A percentile compares a stretch with the other conserved stretches of the same genome.
Conservation (phyloP, 768 basidiomycete genomes). For the Amanita thiersii region DNA sequence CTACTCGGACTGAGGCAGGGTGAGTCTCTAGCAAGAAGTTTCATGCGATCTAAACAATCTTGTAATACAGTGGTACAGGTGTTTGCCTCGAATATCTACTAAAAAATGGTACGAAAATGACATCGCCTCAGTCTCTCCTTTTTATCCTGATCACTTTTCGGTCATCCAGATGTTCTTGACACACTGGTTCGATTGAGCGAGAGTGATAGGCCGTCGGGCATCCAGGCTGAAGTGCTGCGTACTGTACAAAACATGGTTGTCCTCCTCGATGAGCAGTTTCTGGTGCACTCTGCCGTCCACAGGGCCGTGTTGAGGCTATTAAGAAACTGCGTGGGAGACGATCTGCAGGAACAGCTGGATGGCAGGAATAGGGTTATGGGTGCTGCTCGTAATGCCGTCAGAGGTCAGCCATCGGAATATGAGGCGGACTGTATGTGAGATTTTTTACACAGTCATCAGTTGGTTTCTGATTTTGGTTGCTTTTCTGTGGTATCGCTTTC, state of each 20-base stretch:
- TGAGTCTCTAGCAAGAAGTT: conserved; percentile 33
- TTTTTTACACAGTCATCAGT: not conserved
- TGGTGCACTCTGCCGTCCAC: conserved; percentile 87
- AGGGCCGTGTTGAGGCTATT: conserved; percentile 80
- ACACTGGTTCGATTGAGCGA: conserved; percentile 83
- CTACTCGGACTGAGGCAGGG: conserved; percentile 81
- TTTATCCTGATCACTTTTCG: conserved; percentile 1
- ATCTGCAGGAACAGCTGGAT: conserved; percentile 81
- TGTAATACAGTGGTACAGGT: conserved; percentile 62
- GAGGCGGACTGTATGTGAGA: conserved; percentile 76
- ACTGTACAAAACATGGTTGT: conserved; percentile 89
- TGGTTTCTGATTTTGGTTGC: not conserved
- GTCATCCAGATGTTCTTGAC: conserved; percentile 62
- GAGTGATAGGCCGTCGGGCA: conserved; percentile 78
- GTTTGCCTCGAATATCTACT: conserved; percentile 87
- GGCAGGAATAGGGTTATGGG: conserved; percentile 72
- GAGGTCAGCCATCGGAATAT: conserved; percentile 77
- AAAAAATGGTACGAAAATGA: conserved; percentile 60
- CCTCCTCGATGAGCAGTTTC: conserved; percentile 86
- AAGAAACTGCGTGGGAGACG: conserved; percentile 86
- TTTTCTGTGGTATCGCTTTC: conserved; percentile 9
- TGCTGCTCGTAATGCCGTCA: conserved; percentile 65
- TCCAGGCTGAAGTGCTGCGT: conserved; percentile 82
- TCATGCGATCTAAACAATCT: not conserved
- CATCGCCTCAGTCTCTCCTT: not conserved